Percentiles rank a stretch among this genome's conserved stretches.
Conservation (phyloP, 345 rosid species). For the Citrus medica region DNA sequence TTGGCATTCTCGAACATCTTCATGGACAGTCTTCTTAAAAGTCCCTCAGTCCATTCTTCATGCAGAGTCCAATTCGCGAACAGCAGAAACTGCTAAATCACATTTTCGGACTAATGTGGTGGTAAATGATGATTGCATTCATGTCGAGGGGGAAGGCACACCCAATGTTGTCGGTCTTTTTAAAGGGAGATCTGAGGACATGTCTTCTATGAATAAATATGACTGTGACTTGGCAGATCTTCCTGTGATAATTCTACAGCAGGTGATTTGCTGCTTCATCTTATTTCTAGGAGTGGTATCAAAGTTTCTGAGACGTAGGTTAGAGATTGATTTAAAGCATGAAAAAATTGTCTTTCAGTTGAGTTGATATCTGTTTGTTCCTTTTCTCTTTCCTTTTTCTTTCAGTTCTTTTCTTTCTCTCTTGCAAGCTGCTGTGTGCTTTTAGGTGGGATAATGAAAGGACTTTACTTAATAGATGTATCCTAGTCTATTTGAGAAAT, state of each 20-base stretch:
- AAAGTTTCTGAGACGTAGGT: not conserved
- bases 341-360: not conserved
- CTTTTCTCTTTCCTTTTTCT: not conserved
- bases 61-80: conserved; percentile 32
- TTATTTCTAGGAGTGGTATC: not conserved
- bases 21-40: conserved; percentile 83
- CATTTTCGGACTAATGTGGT: conserved; percentile 82
- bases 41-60: conserved; percentile 74
- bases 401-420: not conserved
- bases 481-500: not conserved
- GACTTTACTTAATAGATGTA: not conserved
- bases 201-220: conserved; percentile 66
- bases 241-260: conserved; percentile 75
- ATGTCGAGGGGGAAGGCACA: conserved; percentile 87
- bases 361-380: not conserved
- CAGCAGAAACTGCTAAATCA: conserved; percentile 43
- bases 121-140: conserved; percentile 68
- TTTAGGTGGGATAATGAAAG: not conserved
- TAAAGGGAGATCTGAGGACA: conserved; percentile 62
- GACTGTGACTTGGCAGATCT: conserved; percentile 78
- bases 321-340: not conserved
- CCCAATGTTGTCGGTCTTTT: conserved; percentile 75
- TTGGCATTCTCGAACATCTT: conserved; percentile 90
- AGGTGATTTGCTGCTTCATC: conserved; percentile 45
- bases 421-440: not conserved